phyloP scores from a whole-genome alignment of 768 basidiomycete genomes.

The Boletales sp. region DNA sequence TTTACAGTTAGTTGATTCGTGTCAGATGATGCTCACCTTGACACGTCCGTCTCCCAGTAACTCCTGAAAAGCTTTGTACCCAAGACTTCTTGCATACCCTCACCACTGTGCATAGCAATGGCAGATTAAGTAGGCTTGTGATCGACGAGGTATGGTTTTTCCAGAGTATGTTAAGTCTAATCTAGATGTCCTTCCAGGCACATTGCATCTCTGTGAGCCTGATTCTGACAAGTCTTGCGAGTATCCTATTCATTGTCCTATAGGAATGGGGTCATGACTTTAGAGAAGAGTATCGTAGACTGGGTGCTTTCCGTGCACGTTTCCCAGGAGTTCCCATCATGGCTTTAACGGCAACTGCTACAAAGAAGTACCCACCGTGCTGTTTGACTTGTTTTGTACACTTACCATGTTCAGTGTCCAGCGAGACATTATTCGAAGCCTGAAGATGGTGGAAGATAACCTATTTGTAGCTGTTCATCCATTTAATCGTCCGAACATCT shows the following conservation, averaged over 20 bases:
- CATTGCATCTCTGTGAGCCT: conserved; percentile 76
- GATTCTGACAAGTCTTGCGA: background rate
- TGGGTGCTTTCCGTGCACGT: conserved; percentile 65
- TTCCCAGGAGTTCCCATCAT: conserved; percentile 77
- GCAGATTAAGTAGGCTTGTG: conserved; percentile 67
- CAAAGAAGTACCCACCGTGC: conserved; percentile 43
- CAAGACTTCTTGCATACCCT: conserved; percentile 53
- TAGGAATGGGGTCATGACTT: conserved; percentile 89
- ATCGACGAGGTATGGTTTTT: conserved; percentile 65
- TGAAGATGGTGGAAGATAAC: conserved; percentile 54
- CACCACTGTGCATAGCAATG: conserved; percentile 45
- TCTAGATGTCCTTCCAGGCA: conserved; percentile 43
- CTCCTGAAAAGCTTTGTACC: conserved; percentile 69
- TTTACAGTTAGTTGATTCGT: conserved; percentile 58
- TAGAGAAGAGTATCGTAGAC: conserved; percentile 64
- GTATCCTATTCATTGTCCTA: background rate
- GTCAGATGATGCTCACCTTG: background rate
- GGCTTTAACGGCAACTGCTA: conserved; percentile 85
- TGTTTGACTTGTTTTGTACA: background rate
- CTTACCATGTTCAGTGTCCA: conserved; percentile 53
- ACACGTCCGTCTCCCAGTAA: conserved; percentile 42
- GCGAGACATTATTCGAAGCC: conserved; percentile 63
- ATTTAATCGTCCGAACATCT: conserved; percentile 78
- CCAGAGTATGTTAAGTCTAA: conserved; percentile 1
- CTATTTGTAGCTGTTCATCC: conserved; percentile 69